Evolutionary conservation across 1,284 basidiomycete species (phyloP), one percentile per base, ranked within the genome.

Genomic region (Apiotrichum porosum): DNA sequence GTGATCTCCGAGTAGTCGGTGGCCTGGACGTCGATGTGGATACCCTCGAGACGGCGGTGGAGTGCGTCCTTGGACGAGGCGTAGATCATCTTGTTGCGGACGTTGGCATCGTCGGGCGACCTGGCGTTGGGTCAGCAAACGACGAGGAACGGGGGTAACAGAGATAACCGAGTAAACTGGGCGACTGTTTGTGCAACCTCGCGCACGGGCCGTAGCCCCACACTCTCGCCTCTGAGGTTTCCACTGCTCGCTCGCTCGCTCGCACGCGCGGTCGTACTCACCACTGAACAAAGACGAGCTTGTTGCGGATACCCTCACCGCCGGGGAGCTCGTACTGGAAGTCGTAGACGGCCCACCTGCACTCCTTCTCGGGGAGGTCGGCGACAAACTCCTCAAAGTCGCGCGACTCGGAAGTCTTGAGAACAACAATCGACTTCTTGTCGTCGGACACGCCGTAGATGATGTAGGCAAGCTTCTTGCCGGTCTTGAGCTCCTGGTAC

Each of bases 21-120:
- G 50, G 82, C 93, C 76, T 97, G 93, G 59, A 97, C 81, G 73
- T 97, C 57, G 79, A 67, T 65, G 56, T 64, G 60, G 57, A 72
- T 67, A 50, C 68, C 71, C 44, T 70, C 71, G 56, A 95, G 79
- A 37, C 79, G 70, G 56, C 80, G 81, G 68, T 83, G 82, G 51
- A 98, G 75, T 12, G 85, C 88, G 36, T 93, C 88, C 75, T 86
- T 89, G 57, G 94, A 97, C 21, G 91, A 86, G 35, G 94, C 87
- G 74, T 83, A 89, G 63, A 97, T 68, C 93, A 98, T 97, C 86
- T 95, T 97, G 68, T 82, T 76, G 78, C 86, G 93, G 75, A 95
- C 80, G 77, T 83, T 87, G 44, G 91, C 83, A 35, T 77, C 77
- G 68, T 95, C 92, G 54, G 94, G 94, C 21, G 85, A 82, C 92